phyloP scores from a whole-genome alignment of 202 grass and related monocot genomes.

The Setaria viridis region DNA sequence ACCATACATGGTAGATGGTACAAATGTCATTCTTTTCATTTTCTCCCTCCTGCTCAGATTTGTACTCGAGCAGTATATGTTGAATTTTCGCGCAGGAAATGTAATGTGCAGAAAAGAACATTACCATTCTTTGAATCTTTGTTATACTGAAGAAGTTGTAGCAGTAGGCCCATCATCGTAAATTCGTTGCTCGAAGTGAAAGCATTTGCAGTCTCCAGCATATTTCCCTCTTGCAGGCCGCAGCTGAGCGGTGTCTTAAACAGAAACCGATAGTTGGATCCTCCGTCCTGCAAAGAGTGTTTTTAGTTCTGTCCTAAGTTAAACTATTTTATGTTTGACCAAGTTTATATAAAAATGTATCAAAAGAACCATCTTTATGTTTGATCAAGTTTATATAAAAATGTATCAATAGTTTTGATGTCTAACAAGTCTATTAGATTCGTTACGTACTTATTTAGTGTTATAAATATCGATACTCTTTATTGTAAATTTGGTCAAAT shows the following conservation, averaged over 20 bases:
- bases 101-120: conserved; percentile 49
- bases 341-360: no score
- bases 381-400: no score
- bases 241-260: neutral
- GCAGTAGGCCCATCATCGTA: neutral
- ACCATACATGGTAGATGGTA: conserved; percentile 43
- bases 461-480: no score
- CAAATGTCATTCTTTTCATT: conserved; percentile 52
- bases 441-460: no score
- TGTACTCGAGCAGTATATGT: conserved; percentile 45
- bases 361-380: no score
- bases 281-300: no score
- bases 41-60: conserved; percentile 23
- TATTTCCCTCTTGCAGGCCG: neutral
- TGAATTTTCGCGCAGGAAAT: conserved; percentile 38
- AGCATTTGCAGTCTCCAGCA: neutral
- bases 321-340: no score
- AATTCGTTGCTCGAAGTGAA: neutral
- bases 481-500: no score
- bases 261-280: no score
- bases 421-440: no score
- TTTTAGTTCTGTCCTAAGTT: no score
- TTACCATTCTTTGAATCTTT: conserved; percentile 70
- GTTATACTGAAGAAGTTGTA: conserved; percentile 29
- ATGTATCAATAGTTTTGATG: no score